These are phyloP conservation scores for Lactarius tabidus DNA, from an alignment of 768 basidiomycete species.

Conservation along the genomic window DNA sequence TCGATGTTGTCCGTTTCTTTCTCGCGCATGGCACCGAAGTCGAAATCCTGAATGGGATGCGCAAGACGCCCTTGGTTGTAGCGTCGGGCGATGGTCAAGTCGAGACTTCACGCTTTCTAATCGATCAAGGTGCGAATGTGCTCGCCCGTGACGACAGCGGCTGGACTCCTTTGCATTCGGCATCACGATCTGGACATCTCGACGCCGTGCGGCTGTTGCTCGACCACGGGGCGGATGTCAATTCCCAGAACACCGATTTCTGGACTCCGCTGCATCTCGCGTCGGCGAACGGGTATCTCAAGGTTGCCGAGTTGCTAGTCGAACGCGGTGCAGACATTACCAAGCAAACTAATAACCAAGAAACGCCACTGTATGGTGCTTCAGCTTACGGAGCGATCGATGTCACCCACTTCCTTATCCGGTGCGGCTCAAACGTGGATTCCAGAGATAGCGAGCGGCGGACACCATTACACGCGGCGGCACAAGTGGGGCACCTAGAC, in stretches of 20 bases:
- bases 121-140: not conserved
- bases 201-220: not conserved
- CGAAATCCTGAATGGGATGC: not conserved
- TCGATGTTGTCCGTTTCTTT: not conserved
- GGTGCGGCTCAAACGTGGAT: not conserved
- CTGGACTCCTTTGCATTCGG: not conserved
- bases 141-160: not conserved
- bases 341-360: too few species aligned
- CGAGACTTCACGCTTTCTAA: not conserved
- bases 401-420: not conserved
- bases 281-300: not conserved
- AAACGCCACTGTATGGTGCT: not conserved
- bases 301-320: not conserved
- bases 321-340: not conserved
- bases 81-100: not conserved
- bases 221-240: not conserved
- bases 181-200: not conserved
- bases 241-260: not conserved
- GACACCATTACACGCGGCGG: not conserved
- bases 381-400: not conserved
- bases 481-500: not conserved
- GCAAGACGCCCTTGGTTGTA: not conserved
- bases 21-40: not conserved
- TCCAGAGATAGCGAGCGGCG: not conserved
- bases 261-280: conserved; percentile 1